phyloP scores from a whole-genome alignment of 108 stramenopile species.

The Nitzschia sp. region DNA sequence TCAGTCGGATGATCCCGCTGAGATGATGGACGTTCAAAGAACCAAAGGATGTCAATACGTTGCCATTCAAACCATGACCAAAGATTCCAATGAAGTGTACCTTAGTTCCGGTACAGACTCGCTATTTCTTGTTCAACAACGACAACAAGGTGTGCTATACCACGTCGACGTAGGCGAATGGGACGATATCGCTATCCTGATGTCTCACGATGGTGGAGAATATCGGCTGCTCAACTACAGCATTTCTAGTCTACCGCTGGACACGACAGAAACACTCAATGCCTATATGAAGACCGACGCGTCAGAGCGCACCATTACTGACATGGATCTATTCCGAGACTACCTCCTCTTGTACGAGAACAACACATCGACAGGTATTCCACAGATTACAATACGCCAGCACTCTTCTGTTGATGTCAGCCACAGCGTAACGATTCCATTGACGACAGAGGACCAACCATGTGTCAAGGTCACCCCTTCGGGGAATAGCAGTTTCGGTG shows the following conservation, averaged over 20 bases:
- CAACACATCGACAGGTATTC: constrained; percentile 24
- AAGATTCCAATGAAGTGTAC: constrained; percentile 42
- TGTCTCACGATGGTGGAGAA: constrained; percentile 15
- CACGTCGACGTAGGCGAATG: constrained; percentile 41
- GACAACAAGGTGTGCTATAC: constrained; percentile 40
- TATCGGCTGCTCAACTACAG: constrained; percentile 22
- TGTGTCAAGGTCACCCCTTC: constrained; percentile 29
- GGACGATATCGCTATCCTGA: constrained; percentile 37
- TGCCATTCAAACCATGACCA: constrained; percentile 41
- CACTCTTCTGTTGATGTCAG: constrained; percentile 2
- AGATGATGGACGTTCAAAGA: constrained; percentile 44
- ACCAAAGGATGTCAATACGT: constrained; percentile 52
- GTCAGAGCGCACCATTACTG: constrained; percentile 23
- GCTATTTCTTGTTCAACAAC: constrained; percentile 17
- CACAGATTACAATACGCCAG: constrained; percentile 25
- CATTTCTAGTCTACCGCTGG: constrained; percentile 20
- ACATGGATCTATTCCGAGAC: constrained; percentile 50
- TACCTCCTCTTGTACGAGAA: constrained; percentile 39
- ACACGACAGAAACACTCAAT: neutral
- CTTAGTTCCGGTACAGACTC: constrained; percentile 15
- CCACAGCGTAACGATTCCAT: constrained; percentile 11
- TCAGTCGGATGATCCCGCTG: constrained; percentile 35
- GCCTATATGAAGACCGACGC: neutral
- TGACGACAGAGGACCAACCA: neutral
- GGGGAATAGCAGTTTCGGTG: constrained; percentile 42